Base-by-base conservation (phyloP, 1,139 yeast genomes). In the Debaryomyces sp. region DNA sequence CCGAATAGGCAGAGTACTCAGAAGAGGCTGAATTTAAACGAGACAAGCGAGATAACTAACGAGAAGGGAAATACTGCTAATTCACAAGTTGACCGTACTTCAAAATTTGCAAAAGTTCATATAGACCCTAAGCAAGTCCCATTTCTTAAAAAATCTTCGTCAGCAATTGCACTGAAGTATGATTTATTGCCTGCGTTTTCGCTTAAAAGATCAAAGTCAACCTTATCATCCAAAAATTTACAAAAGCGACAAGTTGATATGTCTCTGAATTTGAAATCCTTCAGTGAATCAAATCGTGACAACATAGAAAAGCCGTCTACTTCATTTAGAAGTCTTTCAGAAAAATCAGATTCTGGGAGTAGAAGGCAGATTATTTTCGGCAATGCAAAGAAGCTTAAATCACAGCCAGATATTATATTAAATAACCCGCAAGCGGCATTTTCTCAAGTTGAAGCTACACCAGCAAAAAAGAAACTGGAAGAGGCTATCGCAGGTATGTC, bases 211-310 rank as follows among this genome's bases (percentile, higher is more conserved):
- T 73, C 81, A 1, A 75, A 70, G 47, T 75, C 81, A 0, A 73
- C 67, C 46, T 62, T 78, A 51, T 71, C 77, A 3, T 64, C 81
- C 0, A 73, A 69, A 34, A 68, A 70, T 48, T 56, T 79, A 41
- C 73, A 76, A 34, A 72, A 74, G 51, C 59, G 83, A 42, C 79
- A 78, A 54, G 77, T 79, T n/a, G 83, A 79, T 46, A 66, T 79
- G 56, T 66, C 77, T 1, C 40, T 60, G 21, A 47, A 36, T 32
- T 34, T 48, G 37, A 55, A 43, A 44, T 44, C 55, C 12, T 29
- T 41, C 22, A 42, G 18, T n/a, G 47, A 47, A 26, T 18, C 23
- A 4, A 34, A 45, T 29, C 15, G 21, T 6, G 26, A 15, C 22
- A 41, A 4, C 13, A 18, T 10, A 18, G 43, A 35, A 5, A 34